These are phyloP conservation scores for Pseudocercospora crystallina DNA, from an alignment of 2,329 filamentous ascomycete species.

Conservation along the genomic window DNA sequence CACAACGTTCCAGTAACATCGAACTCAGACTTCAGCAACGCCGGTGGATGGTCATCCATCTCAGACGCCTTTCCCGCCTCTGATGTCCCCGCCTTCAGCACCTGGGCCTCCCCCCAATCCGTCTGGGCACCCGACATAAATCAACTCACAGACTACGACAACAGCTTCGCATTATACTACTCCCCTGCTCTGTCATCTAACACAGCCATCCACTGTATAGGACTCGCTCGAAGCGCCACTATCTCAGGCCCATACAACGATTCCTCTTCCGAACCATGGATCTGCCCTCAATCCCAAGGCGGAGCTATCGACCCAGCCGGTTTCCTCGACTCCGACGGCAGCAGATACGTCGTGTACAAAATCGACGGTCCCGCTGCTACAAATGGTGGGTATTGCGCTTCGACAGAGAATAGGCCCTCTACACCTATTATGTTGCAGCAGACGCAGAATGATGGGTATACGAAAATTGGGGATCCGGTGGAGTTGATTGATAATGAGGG, in stretches of 20 bases:
- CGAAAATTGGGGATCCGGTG: conserved; percentile 16
- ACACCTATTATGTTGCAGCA: conserved; percentile 61
- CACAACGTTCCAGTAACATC: conserved; percentile 52
- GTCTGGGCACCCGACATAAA: conserved; percentile 62
- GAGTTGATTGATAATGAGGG: conserved; percentile 27
- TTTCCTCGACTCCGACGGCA: conserved; percentile 57
- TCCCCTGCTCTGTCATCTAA: conserved; percentile 23
- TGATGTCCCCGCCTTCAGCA: conserved; percentile 21
- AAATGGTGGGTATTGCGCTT: conserved; percentile 46
- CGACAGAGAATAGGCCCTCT: conserved; percentile 32
- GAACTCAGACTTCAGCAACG: conserved; percentile 46
- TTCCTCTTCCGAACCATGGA: conserved; percentile 16
- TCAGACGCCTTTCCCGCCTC: conserved; percentile 51
- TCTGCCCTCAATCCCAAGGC: conserved; percentile 23
- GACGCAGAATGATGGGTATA: conserved; percentile 49
- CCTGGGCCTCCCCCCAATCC: conserved; percentile 22
- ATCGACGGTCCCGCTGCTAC: conserved; percentile 58
- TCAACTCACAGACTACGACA: conserved; percentile 34
- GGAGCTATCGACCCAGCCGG: conserved; percentile 61
- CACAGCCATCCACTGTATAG: conserved; percentile 25
- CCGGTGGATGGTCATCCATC: conserved; percentile 29
- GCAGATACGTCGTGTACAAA: conserved; percentile 64
- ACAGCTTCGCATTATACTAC: conserved; percentile 29
- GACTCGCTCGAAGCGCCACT: conserved; percentile 20
- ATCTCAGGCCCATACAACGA: conserved; percentile 28